Evolutionary conservation across 2,329 filamentous ascomycete species (phyloP).

Genomic region (Trichoderma breve): DNA sequence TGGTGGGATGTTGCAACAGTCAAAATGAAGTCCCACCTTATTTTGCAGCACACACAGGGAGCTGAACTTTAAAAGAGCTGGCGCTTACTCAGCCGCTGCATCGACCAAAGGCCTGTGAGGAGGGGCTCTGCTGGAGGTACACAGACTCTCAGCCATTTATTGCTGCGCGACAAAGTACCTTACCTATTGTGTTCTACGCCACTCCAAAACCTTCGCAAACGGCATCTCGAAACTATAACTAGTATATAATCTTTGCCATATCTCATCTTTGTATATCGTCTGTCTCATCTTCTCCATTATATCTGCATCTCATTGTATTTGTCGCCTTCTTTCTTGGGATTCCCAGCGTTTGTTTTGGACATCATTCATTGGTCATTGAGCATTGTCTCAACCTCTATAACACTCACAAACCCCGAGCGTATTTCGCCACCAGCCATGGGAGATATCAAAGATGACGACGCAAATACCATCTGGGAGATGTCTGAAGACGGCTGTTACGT

Average conservation of each 20-base stretch:
- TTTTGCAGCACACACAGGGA: background rate
- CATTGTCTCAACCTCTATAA: background rate
- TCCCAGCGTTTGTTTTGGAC: background rate
- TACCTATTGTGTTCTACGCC: background rate
- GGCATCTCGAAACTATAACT: background rate
- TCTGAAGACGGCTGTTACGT: conserved; percentile 59
- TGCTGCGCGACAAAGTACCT: background rate
- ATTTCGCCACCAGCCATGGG: conserved; percentile 20
- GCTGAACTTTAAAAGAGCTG: background rate
- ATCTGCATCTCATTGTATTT: background rate
- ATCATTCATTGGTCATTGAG: background rate
- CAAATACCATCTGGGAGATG: conserved; percentile 36
- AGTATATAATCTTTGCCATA: background rate
- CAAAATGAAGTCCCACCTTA: background rate
- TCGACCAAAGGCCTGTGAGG: background rate
- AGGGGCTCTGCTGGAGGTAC: background rate
- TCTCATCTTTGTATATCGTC: background rate
- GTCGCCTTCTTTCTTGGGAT: background rate
- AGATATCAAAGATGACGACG: conserved; percentile 22
- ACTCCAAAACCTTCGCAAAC: conserved; percentile 10
- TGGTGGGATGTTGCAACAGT: background rate
- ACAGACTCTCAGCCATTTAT: background rate
- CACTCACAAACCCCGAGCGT: background rate
- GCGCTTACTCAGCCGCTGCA: background rate
- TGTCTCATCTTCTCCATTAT: background rate